phyloP scores from a whole-genome alignment of 108 stramenopile genomes.

The Nitzschia palea region DNA sequence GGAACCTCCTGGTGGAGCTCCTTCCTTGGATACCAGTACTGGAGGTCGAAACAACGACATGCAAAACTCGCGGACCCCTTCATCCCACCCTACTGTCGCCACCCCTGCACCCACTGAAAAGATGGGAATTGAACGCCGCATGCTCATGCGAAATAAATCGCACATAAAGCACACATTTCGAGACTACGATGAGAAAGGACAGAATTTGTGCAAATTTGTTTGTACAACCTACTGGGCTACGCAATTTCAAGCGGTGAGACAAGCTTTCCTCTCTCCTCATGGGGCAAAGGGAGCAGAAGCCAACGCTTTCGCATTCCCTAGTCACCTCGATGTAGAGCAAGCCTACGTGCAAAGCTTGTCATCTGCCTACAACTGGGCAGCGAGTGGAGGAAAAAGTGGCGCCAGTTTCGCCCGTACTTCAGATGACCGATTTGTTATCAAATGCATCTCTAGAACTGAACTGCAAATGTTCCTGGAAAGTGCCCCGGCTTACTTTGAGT shows the following conservation, averaged over 20 bases:
- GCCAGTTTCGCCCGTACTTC: constrained; percentile 82
- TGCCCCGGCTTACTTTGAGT: constrained; percentile 97
- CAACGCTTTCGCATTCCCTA: background rate
- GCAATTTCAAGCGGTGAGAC: constrained; percentile 94
- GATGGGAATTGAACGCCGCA: constrained; percentile 76
- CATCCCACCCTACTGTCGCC: constrained; percentile 21
- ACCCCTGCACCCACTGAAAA: constrained; percentile 19
- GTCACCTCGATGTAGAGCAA: constrained; percentile 63
- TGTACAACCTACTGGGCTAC: constrained; percentile 95
- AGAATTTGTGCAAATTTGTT: constrained; percentile 90
- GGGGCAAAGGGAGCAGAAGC: constrained; percentile 16
- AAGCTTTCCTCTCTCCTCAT: constrained; percentile 68
- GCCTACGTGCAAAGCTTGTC: constrained; percentile 85
- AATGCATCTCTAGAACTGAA: constrained; percentile 92
- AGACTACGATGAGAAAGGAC: constrained; percentile 89
- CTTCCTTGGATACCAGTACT: background rate
- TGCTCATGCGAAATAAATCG: constrained; percentile 83
- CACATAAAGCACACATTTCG: constrained; percentile 93
- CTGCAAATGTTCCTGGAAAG: constrained; percentile 98
- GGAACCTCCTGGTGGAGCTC: constrained; percentile 14
- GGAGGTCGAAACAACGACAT: constrained; percentile 23
- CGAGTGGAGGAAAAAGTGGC: constrained; percentile 93
- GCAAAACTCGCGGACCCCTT: constrained; percentile 13
- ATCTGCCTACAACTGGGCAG: constrained; percentile 82
- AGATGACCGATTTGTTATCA: constrained; percentile 93